Base-by-base conservation (phyloP, 495 filamentous ascomycete genomes). In the Xylaria telfairii region DNA sequence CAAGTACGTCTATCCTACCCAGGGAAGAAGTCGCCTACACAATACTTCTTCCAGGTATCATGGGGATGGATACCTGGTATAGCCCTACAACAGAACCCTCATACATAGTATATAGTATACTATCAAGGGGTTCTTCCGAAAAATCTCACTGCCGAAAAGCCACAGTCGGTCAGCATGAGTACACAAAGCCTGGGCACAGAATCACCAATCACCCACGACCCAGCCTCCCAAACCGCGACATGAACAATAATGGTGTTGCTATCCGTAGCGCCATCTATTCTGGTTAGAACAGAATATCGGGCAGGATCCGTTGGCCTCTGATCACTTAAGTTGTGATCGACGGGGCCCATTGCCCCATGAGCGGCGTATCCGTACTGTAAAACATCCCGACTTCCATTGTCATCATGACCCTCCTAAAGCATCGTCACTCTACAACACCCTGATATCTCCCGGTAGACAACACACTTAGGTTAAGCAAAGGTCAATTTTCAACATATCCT, bases 321-420 rank as follows among this genome's bases (percentile, higher is more conserved):
- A 49, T 49, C 13, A 32, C 26, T 19, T 32, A 67, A 49, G 54
- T 49, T 61, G 32, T 47, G 42, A 61, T 61, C 66, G 44, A 53
- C 56, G 8, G 37, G 19, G 1, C 10, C 42, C 19, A 24, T 59
- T 28, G 8, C 32, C 46, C 10, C 21, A 7, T n/a, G 28, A n/a
- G 28, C 28, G 42, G 42, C 61, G 13, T 49, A 24, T 54, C 47
- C 46, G 64, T 57, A 44, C 24, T 39, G 13, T 8, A 28, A 19
- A 39, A 26, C 41, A 60, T 49, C 42, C 24, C 42, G 26, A n/a
- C 15, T 28, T 44, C 30, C 10, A 37, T 49, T 44, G 24, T 39
- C 56, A 59, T 21, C 32, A 57, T 57, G 1, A 34, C 53, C 17
- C 53, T 57, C 28, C 28, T 8, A 17, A 13, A 54, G 10, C 5